Conservation (phyloP, 225 moss, liverwort and hornwort genomes). For the Sphagnum contortum region DNA sequence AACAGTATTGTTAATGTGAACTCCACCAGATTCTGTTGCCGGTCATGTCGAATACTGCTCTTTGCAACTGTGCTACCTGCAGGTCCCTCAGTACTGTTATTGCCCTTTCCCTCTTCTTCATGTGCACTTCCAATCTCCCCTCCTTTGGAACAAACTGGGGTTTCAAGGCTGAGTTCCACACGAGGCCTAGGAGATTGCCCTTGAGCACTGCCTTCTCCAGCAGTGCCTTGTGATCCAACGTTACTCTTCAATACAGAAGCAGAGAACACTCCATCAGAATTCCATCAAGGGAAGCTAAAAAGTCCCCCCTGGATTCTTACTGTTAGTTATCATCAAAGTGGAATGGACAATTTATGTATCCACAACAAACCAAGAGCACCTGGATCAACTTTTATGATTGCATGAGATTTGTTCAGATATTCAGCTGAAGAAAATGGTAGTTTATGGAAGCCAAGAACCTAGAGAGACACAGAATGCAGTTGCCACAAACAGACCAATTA, state of each 20-base stretch:
- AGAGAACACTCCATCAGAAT: neutral
- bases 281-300: neutral
- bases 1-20: slow-evolving; percentile 76
- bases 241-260: slow-evolving; percentile 22
- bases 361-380: too few species aligned
- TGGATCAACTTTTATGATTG: too few species aligned
- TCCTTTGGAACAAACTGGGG: slow-evolving; percentile 37
- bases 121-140: slow-evolving; percentile 15
- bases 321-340: too few species aligned
- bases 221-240: slow-evolving; percentile 36
- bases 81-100: slow-evolving; percentile 2
- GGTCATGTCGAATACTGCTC: slow-evolving; percentile 77
- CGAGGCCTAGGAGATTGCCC: slow-evolving; percentile 55
- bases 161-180: slow-evolving; percentile 85
- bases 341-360: too few species aligned
- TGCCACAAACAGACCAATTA: too few species aligned
- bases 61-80: slow-evolving; percentile 28
- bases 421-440: too few species aligned
- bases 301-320: too few species aligned
- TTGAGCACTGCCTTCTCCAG: slow-evolving; percentile 44
- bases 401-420: too few species aligned
- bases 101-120: slow-evolving; percentile 30
- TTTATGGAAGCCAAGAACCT: too few species aligned
- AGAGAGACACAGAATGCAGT: too few species aligned
- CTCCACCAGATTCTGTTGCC: slow-evolving; percentile 57